Evolutionary conservation across 2,329 filamentous ascomycete genomes (phyloP).

Genomic region (Tolypocladium sp.): DNA sequence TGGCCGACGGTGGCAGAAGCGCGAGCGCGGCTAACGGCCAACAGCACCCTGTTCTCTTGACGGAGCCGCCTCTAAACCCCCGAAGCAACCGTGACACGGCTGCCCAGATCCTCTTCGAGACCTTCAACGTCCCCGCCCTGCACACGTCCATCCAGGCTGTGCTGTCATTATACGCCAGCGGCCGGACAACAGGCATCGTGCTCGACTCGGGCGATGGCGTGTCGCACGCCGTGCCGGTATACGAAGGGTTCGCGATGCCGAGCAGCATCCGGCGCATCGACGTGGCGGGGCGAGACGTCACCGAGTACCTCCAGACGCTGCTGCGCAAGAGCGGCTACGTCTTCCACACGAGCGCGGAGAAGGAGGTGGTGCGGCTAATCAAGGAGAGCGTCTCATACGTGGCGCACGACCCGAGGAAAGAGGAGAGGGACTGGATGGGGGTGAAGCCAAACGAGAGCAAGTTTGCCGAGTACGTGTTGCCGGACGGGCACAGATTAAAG

Average conservation of each 20-base stretch:
- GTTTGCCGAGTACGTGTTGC: constrained; percentile 77
- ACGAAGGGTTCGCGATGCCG: constrained; percentile 94
- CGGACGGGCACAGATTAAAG: constrained; percentile 90
- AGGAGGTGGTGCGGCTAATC: constrained; percentile 95
- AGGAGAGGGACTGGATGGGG: constrained; percentile 92
- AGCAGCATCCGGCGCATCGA: constrained; percentile 94
- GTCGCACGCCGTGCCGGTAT: constrained; percentile 93
- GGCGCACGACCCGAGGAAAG: constrained; percentile 78
- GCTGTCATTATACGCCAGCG: constrained; percentile 89
- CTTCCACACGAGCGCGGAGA: constrained; percentile 96
- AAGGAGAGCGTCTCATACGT: constrained; percentile 95
- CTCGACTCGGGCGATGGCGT: constrained; percentile 94
- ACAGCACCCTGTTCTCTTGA: constrained; percentile 88
- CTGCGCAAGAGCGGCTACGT: constrained; percentile 88
- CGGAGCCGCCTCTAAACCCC: constrained; percentile 91
- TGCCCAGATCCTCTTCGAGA: constrained; percentile 96
- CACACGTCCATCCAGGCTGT: constrained; percentile 98
- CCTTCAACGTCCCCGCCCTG: constrained; percentile 93
- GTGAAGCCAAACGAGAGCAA: constrained; percentile 70
- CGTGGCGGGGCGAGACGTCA: constrained; percentile 91
- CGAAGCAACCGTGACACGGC: constrained; percentile 92
- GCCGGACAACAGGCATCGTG: constrained; percentile 91
- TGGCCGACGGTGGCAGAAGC: background rate
- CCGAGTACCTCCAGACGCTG: constrained; percentile 85
- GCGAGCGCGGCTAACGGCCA: constrained; percentile 8